Evolutionary conservation across 1,139 yeast species (phyloP).

Genomic region (Blastobotrys capitulatus): DNA sequence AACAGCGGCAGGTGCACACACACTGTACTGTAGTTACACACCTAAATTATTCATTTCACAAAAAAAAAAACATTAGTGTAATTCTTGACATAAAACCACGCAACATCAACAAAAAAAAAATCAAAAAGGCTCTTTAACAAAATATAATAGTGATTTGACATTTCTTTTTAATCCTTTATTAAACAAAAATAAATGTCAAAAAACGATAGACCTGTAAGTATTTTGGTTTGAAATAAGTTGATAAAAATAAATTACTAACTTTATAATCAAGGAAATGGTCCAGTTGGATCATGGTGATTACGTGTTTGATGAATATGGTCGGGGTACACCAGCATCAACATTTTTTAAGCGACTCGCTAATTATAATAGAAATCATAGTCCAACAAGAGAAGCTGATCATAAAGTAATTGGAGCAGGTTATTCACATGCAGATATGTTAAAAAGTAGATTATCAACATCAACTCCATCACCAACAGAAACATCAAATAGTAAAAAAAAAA

Average conservation of each 20-base stretch:
- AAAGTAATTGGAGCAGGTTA: constrained; percentile 41
- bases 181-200: too few relatives aligned
- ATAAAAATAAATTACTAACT: too few relatives aligned
- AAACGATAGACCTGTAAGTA: neutral
- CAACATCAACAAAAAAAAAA: too few relatives aligned
- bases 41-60: too few relatives aligned
- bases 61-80: too few relatives aligned
- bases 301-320: constrained; percentile 60
- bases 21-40: too few relatives aligned
- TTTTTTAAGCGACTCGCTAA: constrained; percentile 49
- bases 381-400: constrained; percentile 3
- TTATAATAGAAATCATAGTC: neutral
- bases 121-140: too few relatives aligned
- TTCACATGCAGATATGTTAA: constrained; percentile 35
- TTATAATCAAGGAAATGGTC: constrained; percentile 20
- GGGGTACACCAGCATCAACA: constrained; percentile 56
- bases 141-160: too few relatives aligned
- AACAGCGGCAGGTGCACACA: too few relatives aligned
- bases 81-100: too few relatives aligned
- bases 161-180: too few relatives aligned
- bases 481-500: constrained; percentile 7
- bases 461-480: constrained; percentile 8
- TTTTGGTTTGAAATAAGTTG: too few relatives aligned
- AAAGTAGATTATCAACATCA: neutral
- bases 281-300: constrained; percentile 47